Evolutionary conservation across 148 eudicot species (phyloP).

Genomic region (Rhododendron ovatum): DNA sequence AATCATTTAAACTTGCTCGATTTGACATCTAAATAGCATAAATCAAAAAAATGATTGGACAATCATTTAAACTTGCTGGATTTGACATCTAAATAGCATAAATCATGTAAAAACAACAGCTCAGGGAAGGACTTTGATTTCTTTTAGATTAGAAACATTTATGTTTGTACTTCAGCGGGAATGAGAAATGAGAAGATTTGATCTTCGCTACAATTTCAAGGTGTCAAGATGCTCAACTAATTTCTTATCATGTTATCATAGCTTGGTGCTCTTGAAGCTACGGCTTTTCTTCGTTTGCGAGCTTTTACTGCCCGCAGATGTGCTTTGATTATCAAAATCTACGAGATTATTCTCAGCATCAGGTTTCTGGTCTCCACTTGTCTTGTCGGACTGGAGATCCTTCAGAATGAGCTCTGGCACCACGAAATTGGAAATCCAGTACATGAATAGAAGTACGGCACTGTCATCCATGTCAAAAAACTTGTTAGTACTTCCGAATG

Average conservation of each 20-base stretch:
- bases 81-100: constrained; percentile 19
- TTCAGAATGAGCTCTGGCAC: constrained; percentile 34
- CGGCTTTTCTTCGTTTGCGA: neutral
- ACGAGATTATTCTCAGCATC: neutral
- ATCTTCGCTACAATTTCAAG: neutral
- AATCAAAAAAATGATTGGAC: no score
- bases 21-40: constrained; percentile 19
- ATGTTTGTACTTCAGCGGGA: neutral
- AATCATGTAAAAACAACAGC: constrained; percentile 7
- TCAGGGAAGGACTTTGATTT: neutral
- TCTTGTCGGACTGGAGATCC: constrained; percentile 21
- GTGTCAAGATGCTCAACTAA: neutral
- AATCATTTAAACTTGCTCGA: constrained; percentile 20
- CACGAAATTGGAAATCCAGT: constrained; percentile 46
- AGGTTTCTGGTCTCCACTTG: constrained; percentile 11
- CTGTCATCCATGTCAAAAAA: constrained; percentile 20
- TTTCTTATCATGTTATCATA: neutral
- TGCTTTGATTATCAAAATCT: neutral
- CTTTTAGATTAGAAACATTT: constrained; percentile 9
- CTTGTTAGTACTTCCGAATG: neutral
- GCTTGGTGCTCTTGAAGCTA: constrained; percentile 1
- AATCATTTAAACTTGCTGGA: constrained; percentile 21
- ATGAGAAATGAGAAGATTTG: neutral
- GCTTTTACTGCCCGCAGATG: neutral
- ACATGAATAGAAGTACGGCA: constrained; percentile 25